Base-by-base conservation (phyloP, 2,329 filamentous ascomycete genomes). In the Chaetomiaceae sp. region DNA sequence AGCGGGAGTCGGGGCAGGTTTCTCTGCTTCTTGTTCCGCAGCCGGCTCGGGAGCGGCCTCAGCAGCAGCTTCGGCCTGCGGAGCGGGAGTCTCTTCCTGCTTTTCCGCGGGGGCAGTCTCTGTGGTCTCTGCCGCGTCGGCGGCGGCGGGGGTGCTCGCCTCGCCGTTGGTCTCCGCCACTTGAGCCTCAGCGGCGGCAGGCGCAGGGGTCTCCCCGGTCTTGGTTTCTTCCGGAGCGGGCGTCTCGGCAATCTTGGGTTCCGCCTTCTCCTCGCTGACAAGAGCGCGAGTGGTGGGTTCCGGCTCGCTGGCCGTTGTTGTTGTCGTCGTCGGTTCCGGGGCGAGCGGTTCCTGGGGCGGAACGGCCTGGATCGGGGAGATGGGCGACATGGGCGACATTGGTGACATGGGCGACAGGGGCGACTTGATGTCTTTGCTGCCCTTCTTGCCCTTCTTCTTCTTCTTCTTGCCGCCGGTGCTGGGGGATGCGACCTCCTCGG, bases 391-490 rank as follows among this genome's bases (percentile, higher is more conserved):
- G n/a, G n/a, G 21, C 38, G 23, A 45, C 44, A n/a, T 48, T 44
- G 14, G 42, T n/a, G n/a, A n/a, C n/a, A n/a, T n/a, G 27, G 51
- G 41, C 6, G 46, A 48, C 34, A 55, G 38, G 14, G 46, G 35
- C 21, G 48, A 27, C 39, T 55, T 37, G 16, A 7, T 58, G 50
- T 46, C 47, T 48, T 27, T 27, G 25, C 10, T 58, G 42, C 21
- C 19, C 33, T 55, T 55, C 49, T 56, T 58, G 34, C 41, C 31
- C 46, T 55, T 55, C 17, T 56, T 56, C 39, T 58, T 59, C 48
- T 59, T 57, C 44, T 59, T 59, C 44, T 58, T 61, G 48, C 56
- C 59, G 42, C 56, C 51, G 38, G n/a, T n/a, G n/a, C 33, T 17
- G 21, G 57, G 13, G 8, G 50, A 20, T 9, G 45, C 39, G 13